Base-by-base conservation (phyloP, 2,329 filamentous ascomycete species). In the Alternaria solani region DNA sequence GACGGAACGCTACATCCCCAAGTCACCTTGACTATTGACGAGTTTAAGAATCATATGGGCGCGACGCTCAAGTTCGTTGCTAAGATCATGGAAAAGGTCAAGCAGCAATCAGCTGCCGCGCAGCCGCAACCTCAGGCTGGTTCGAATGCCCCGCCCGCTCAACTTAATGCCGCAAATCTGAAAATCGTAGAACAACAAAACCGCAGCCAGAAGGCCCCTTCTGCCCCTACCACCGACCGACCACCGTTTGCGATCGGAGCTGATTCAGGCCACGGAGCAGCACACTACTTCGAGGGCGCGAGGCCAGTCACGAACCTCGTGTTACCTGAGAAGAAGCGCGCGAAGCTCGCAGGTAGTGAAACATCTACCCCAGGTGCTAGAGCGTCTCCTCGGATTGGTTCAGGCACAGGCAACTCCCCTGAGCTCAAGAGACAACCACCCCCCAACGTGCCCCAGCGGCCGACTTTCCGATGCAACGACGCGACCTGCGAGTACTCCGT, bases 281-380 rank as follows among this genome's bases (percentile, higher is more conserved):
- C 87, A 8, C 83, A 84, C 61, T 86, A 85, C 52, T 86, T 87
- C 57, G 81, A 75, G 42, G 68, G 81, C 8, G 79, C 81, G 20
- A 82, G 81, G 20, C 80, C 82, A 51, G 80, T 88, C 49, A 86
- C 83, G 51, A 85, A 87, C 63, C 80, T 89, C 47, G 84, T 86
- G 47, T 75, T 89, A 25, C 87, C 87, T 18, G 81, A 83, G 2
- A 80, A 81, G 57, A 89, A 88, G 79, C 85, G 82, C 68, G 81
- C 82, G 54, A 87, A 86, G 78, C 74, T 79, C 34, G 79, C 79
- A 16, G 75, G 71, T 32, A 82, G 78, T 57, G 75, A 79, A 42
- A 75, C 72, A 1, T 80, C 80, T 5, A 83, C 81, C 2, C 80
- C 81, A 28, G 77, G 69, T 41, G 69, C 75, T 7, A 76, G 74